phyloP scores from a whole-genome alignment of 1,284 basidiomycete genomes.

The Sanguinoderma infundibulare region DNA sequence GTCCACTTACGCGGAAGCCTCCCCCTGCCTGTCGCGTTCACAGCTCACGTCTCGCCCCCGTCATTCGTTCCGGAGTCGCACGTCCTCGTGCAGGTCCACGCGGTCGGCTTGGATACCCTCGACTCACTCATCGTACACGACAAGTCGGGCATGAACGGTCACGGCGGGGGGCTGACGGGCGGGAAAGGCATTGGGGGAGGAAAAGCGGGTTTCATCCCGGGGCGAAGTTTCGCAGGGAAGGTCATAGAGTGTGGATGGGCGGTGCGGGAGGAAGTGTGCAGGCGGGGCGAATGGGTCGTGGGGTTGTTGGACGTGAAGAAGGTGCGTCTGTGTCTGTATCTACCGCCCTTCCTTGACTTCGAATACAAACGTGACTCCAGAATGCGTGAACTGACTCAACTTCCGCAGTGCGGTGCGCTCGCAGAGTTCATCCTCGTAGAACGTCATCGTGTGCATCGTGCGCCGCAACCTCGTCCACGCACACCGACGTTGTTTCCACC shows the following conservation, averaged over 20 bases:
- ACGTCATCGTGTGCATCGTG: constrained; percentile 73
- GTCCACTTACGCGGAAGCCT: constrained; percentile 48
- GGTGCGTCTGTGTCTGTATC: constrained; percentile 49
- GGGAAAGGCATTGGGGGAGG: constrained; percentile 36
- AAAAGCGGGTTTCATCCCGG: constrained; percentile 74
- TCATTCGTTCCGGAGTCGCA: constrained; percentile 66
- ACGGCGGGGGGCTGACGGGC: constrained; percentile 11
- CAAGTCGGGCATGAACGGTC: constrained; percentile 35
- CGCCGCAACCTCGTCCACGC: constrained; percentile 57
- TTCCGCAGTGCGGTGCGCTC: constrained; percentile 75
- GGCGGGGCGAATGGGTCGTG: constrained; percentile 83
- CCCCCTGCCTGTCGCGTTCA: constrained; percentile 51
- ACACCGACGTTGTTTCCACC: constrained; percentile 31
- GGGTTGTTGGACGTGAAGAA: constrained; percentile 79
- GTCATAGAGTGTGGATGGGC: constrained; percentile 82
- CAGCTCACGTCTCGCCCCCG: constrained; percentile 75
- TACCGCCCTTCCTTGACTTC: constrained; percentile 2
- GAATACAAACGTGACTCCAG: constrained; percentile 1
- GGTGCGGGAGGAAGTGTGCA: constrained; percentile 65
- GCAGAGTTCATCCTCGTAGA: constrained; percentile 85
- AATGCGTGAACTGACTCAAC: constrained; percentile 4
- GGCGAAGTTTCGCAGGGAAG: constrained; percentile 82
- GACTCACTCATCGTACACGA: constrained; percentile 68
- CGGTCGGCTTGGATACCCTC: constrained; percentile 76
- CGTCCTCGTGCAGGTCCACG: constrained; percentile 85